phyloP scores from a whole-genome alignment of 257 asterid species.

The Dorcoceras hygrometricum region DNA sequence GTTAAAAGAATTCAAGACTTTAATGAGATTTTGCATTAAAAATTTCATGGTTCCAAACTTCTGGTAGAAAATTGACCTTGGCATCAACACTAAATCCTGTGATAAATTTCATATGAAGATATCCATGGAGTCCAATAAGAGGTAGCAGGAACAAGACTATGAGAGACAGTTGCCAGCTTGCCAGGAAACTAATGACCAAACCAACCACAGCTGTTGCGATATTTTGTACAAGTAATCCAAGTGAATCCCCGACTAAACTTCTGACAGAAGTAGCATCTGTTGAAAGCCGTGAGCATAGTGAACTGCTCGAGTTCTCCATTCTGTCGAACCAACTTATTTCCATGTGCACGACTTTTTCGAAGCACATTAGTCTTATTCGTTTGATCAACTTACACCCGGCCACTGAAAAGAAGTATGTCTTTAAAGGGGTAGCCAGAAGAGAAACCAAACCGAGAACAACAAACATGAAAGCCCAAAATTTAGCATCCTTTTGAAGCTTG shows the following conservation, averaged over 20 bases:
- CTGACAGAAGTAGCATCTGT: slow-evolving; percentile 49
- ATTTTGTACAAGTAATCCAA: slow-evolving; percentile 53
- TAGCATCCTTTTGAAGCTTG: slow-evolving; percentile 41
- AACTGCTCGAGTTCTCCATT: slow-evolving; percentile 41
- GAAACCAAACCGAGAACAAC: slow-evolving; percentile 43
- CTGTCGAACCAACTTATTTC: slow-evolving; percentile 62
- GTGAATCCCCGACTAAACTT: slow-evolving; percentile 56
- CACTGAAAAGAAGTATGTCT: slow-evolving; percentile 48
- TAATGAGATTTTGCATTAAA: slow-evolving; percentile 7
- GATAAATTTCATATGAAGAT: slow-evolving; percentile 47
- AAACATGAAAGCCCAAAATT: slow-evolving; percentile 54
- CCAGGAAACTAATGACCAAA: slow-evolving; percentile 43
- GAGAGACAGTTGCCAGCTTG: slow-evolving; percentile 53
- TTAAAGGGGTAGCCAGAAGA: slow-evolving; percentile 41
- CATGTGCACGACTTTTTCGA: slow-evolving; percentile 60
- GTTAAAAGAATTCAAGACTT: slow-evolving; percentile 11
- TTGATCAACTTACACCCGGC: slow-evolving; percentile 60
- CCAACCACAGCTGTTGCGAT: slow-evolving; percentile 48
- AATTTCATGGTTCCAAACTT: not conserved
- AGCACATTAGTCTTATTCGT: slow-evolving; percentile 55
- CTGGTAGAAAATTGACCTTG: slow-evolving; percentile 42
- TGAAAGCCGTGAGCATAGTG: slow-evolving; percentile 40
- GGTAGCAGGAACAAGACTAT: slow-evolving; percentile 50
- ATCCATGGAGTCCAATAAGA: slow-evolving; percentile 62
- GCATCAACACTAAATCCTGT: slow-evolving; percentile 49